Conservation (phyloP, 331 rosid genomes). For the Quercus tomentella region DNA sequence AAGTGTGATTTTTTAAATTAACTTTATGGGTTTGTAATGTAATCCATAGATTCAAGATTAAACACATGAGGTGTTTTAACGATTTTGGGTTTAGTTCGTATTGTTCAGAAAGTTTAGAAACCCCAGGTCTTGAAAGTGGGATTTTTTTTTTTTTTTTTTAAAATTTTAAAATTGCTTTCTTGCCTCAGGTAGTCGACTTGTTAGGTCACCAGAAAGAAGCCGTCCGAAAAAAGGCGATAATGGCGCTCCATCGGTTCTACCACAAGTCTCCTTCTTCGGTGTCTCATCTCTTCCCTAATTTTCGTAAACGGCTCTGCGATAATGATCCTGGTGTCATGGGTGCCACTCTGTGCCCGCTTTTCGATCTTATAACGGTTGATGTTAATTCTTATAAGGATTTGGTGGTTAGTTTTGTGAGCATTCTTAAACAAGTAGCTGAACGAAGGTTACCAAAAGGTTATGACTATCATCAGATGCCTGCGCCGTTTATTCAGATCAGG, state of each 20-base stretch:
- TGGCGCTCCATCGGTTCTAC: conserved; percentile 85
- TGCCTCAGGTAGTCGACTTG: conserved; percentile 75
- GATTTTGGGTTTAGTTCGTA: no score
- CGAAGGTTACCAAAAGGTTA: conserved; percentile 76
- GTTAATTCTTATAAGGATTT: conserved; percentile 65
- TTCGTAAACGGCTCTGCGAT: conserved; percentile 71
- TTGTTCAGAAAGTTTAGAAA: no score
- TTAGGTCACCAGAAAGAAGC: conserved; percentile 66
- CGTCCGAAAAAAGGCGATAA: conserved; percentile 76
- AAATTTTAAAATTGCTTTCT: conserved; percentile 51
- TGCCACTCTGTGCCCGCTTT: conserved; percentile 74
- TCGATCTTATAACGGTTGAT: conserved; percentile 56
- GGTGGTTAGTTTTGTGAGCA: conserved; percentile 71
- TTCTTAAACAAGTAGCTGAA: conserved; percentile 83
- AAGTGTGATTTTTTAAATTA: no score
- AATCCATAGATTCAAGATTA: no score
- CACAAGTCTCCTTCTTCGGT: conserved; percentile 71
- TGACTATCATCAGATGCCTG: conserved; percentile 86
- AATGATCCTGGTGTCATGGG: conserved; percentile 93
- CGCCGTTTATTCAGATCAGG: conserved; percentile 89
- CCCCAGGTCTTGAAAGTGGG: no score
- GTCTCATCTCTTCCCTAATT: conserved; percentile 57
- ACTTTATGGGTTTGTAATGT: no score
- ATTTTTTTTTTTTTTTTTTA: no score
- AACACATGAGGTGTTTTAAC: no score